phyloP scores from a whole-genome alignment of 1,284 basidiomycete genomes.

The Fomitopsis betulina region DNA sequence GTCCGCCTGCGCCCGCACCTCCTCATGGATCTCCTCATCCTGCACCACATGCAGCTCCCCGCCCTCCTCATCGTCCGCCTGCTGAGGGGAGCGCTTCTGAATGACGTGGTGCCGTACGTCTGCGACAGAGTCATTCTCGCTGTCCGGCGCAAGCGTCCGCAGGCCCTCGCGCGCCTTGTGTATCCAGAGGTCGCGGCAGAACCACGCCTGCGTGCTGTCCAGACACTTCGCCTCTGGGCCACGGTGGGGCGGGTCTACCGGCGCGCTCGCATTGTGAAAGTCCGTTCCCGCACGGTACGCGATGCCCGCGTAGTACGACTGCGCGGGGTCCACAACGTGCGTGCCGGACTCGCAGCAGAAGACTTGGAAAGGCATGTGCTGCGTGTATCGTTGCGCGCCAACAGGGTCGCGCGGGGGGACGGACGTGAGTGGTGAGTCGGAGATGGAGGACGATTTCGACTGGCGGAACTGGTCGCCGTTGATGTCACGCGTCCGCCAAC shows the following conservation, averaged over 20 bases:
- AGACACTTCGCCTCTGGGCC: conserved; percentile 81
- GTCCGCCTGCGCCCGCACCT: conserved; percentile 40
- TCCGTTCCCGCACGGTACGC: conserved; percentile 75
- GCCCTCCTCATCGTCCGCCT: conserved; percentile 10
- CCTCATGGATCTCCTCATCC: conserved; percentile 15
- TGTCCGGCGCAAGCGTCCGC: conserved; percentile 32
- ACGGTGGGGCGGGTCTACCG: conserved; percentile 53
- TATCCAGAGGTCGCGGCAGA: conserved; percentile 92
- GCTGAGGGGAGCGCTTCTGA: conserved; percentile 7
- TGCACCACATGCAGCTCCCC: neutral
- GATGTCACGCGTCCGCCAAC: conserved; percentile 94
- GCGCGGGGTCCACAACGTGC: conserved; percentile 89
- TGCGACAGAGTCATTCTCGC: conserved; percentile 8
- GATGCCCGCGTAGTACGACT: conserved; percentile 89
- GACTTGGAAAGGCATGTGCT: conserved; percentile 92
- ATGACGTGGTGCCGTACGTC: conserved; percentile 18
- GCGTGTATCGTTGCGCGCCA: conserved; percentile 78
- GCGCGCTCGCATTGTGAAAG: conserved; percentile 70
- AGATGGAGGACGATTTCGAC: conserved; percentile 86
- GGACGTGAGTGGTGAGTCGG: conserved; percentile 50
- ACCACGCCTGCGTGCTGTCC: conserved; percentile 93
- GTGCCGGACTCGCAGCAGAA: conserved; percentile 97
- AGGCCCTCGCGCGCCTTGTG: conserved; percentile 75
- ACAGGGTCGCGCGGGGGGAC: conserved; percentile 83
- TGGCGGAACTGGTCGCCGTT: conserved; percentile 95